Conservation (phyloP, 495 filamentous ascomycete genomes). For the Mycothermus thermophilus region DNA sequence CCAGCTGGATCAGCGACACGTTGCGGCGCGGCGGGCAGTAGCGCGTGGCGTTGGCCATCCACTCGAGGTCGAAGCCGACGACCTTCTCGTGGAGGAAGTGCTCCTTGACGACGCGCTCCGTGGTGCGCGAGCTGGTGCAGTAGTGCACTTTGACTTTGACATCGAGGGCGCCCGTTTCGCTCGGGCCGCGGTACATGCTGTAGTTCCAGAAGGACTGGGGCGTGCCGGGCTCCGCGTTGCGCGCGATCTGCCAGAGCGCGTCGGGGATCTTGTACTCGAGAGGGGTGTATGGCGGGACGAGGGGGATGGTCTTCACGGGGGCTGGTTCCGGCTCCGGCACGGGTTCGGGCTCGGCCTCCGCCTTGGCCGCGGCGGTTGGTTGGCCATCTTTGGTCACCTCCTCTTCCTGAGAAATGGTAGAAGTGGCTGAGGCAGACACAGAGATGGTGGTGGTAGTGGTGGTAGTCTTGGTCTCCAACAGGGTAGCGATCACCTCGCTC, state of each 20-base stretch:
- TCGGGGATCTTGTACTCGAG: conserved; percentile 33
- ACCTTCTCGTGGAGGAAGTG: conserved; percentile 57
- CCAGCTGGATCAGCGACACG: conserved; percentile 67
- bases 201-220: conserved; percentile 53
- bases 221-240: conserved; percentile 23
- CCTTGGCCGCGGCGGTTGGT: neutral
- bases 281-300: conserved; percentile 20
- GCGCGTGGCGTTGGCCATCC: conserved; percentile 41
- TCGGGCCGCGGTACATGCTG: conserved; percentile 41
- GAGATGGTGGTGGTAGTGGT: neutral
- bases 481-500: neutral
- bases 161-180: conserved; percentile 18
- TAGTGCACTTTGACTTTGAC: conserved; percentile 54
- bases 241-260: conserved; percentile 30
- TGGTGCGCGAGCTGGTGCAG: conserved; percentile 49
- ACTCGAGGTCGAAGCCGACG: conserved; percentile 80
- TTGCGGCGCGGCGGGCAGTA: conserved; percentile 43
- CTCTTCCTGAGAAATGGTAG: neutral
- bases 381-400: neutral
- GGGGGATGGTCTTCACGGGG: conserved; percentile 6
- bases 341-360: conserved; percentile 1
- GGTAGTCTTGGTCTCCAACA: neutral
- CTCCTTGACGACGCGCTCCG: conserved; percentile 48
- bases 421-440: too few species aligned
- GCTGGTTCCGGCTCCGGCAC: too few species aligned